Base-by-base conservation (phyloP, 2,329 filamentous ascomycete species). In the Orbilia javanica region DNA sequence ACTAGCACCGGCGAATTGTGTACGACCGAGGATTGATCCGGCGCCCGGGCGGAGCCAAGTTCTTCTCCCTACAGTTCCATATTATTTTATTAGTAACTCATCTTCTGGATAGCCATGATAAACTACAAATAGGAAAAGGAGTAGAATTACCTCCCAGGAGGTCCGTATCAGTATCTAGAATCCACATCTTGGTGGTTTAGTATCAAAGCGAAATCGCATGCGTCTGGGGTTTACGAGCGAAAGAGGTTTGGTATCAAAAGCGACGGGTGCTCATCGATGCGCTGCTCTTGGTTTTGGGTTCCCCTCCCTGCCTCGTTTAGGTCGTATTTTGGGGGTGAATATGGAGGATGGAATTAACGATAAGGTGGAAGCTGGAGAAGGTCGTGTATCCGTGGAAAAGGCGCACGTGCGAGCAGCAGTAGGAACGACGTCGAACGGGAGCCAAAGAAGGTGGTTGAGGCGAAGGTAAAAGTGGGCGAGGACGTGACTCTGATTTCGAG, bases 11-110 rank as follows among this genome's bases (percentile, higher is more conserved):
- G 57, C 73, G 42, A 75, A 81, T 87, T 81, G 86, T 42, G 92
- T 94, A 80, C 95, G 90, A 70, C 95, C 95, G 83, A 97, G 93
- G 20, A 97, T 88, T 83, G 96, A 95, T 81, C 89, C 90, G 83
- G 93, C 93, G 63, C 94, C 94, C 1, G 94, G 94, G 73, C 91
- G 90, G 79, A 97, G 87, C 94, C 94, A 97, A 80, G 94, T 86
- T 82, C 89, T 90, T 84, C 90, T 92, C 78, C 89, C 90, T 92
- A 80, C 22, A 53, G 39, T 70, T 81, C 27, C 69, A 2, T 39
- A 11, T 11, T 4, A 31, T 31, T 31, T n/a, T 7, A 13, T 39
- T 39, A 39, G 36, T 15, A 3, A 39, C n/a, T 13, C 11, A n/a
- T n/a, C n/a, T n/a, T n/a, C n/a, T n/a, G n/a, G n/a, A n/a, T n/a